These are phyloP conservation scores for Aspergillus felis DNA, from an alignment of 2,329 filamentous ascomycete species.

Conservation along the genomic window DNA sequence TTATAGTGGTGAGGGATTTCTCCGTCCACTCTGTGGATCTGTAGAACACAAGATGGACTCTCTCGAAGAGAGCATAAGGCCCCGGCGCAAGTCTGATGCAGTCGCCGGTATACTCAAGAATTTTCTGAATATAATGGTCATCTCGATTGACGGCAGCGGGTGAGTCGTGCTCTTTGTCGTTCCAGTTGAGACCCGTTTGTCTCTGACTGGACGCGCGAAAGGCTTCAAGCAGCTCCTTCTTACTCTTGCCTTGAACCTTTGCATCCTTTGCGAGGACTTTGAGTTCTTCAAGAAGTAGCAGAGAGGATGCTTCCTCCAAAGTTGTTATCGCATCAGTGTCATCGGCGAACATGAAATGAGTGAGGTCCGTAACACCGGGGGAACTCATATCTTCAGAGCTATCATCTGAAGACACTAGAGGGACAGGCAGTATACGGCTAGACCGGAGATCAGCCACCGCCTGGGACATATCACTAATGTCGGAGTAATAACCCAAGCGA, in stretches of 20 bases:
- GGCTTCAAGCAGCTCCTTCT: constrained; percentile 71
- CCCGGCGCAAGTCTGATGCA: constrained; percentile 75
- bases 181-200: constrained; percentile 70
- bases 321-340: constrained; percentile 70
- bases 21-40: constrained; percentile 96
- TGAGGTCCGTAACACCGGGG: constrained; percentile 48
- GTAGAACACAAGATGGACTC: constrained; percentile 94
- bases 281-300: constrained; percentile 83
- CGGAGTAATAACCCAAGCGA: constrained; percentile 73
- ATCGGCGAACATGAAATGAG: constrained; percentile 74
- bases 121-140: constrained; percentile 71
- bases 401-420: constrained; percentile 24
- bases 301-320: constrained; percentile 75
- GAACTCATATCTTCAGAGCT: constrained; percentile 49
- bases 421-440: constrained; percentile 51
- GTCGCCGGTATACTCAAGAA: constrained; percentile 71
- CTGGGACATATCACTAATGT: constrained; percentile 69
- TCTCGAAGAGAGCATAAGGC: constrained; percentile 78
- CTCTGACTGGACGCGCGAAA: constrained; percentile 69
- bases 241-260: constrained; percentile 83
- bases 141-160: constrained; percentile 59
- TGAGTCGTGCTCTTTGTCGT: constrained; percentile 43
- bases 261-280: constrained; percentile 80
- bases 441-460: constrained; percentile 65
- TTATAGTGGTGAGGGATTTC: constrained; percentile 91